These are phyloP conservation scores for Musa troglodytarum DNA, from an alignment of 176 grass and related monocot species.

Conservation along the genomic window DNA sequence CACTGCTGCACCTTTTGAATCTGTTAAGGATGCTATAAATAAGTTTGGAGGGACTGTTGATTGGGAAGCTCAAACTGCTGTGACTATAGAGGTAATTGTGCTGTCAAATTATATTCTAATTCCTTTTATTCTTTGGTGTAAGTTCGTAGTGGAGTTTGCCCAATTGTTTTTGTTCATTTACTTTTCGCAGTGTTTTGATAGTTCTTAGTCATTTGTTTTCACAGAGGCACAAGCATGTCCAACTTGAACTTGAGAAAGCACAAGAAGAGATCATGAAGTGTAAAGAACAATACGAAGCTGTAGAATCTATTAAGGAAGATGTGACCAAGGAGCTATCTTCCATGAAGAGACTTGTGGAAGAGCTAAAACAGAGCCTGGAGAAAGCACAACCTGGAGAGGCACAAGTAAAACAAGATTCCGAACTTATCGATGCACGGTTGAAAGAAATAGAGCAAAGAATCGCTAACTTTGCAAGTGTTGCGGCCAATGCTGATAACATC, in stretches of 20 bases:
- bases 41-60: conserved; percentile 81
- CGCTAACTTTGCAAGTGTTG: conserved; percentile 30
- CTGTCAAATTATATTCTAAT: background rate
- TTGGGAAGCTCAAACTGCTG: conserved; percentile 33
- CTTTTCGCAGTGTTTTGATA: background rate
- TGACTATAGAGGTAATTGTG: conserved; percentile 34
- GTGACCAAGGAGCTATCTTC: conserved; percentile 26
- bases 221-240: conserved; percentile 51
- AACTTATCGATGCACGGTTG: conserved; percentile 30
- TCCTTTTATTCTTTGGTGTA: too few relatives aligned
- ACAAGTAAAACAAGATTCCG: conserved; percentile 56
- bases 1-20: conserved; percentile 63
- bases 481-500: conserved; percentile 31
- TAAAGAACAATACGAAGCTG: conserved; percentile 28
- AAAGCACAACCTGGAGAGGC: conserved; percentile 36
- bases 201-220: background rate
- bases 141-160: too few relatives aligned
- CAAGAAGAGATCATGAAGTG: conserved; percentile 31
- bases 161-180: background rate
- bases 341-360: conserved; percentile 41
- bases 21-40: conserved; percentile 73
- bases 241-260: conserved; percentile 40
- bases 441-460: conserved; percentile 53
- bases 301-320: conserved; percentile 33
- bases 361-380: conserved; percentile 51